Percentiles rank a stretch among this genome's conserved stretches.
Conservation (phyloP, 2,329 filamentous ascomycete species). For the Nothopassalora personata region DNA sequence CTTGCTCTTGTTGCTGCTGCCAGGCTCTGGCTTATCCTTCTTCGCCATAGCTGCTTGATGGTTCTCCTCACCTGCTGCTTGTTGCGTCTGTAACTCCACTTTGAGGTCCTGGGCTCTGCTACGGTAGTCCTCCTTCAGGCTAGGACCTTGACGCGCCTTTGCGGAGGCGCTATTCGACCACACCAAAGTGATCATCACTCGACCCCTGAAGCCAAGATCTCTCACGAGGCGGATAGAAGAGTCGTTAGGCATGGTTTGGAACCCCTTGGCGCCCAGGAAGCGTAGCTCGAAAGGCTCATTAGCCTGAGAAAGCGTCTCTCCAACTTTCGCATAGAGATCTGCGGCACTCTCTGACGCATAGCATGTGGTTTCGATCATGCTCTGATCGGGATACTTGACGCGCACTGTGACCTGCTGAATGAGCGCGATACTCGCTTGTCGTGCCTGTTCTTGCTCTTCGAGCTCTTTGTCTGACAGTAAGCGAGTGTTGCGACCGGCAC, state of each 20-base stretch:
- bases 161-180: slow-evolving; percentile 64
- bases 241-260: slow-evolving; percentile 20
- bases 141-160: slow-evolving; percentile 50
- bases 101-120: slow-evolving; percentile 62
- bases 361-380: slow-evolving; percentile 68
- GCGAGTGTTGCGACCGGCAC: slow-evolving; percentile 63
- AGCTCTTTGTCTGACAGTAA: slow-evolving; percentile 79
- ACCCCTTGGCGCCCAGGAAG: slow-evolving; percentile 52
- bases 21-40: slow-evolving; percentile 20
- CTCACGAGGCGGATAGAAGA: slow-evolving; percentile 57
- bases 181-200: slow-evolving; percentile 68
- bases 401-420: slow-evolving; percentile 68
- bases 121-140: slow-evolving; percentile 56
- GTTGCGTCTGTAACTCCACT: slow-evolving; percentile 54
- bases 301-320: slow-evolving; percentile 59
- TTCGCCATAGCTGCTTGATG: slow-evolving; percentile 28
- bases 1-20: slow-evolving; percentile 27
- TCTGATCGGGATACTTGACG: slow-evolving; percentile 83
- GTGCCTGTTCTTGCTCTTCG: slow-evolving; percentile 61
- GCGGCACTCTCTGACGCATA: slow-evolving; percentile 62
- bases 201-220: slow-evolving; percentile 64
- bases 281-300: slow-evolving; percentile 65
- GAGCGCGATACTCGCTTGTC: slow-evolving; percentile 59
- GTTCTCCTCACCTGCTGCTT: slow-evolving; percentile 22
- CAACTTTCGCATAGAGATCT: slow-evolving; percentile 69